Base-by-base conservation (phyloP, 257 asterid species). In the Nicotiana otophora region DNA sequence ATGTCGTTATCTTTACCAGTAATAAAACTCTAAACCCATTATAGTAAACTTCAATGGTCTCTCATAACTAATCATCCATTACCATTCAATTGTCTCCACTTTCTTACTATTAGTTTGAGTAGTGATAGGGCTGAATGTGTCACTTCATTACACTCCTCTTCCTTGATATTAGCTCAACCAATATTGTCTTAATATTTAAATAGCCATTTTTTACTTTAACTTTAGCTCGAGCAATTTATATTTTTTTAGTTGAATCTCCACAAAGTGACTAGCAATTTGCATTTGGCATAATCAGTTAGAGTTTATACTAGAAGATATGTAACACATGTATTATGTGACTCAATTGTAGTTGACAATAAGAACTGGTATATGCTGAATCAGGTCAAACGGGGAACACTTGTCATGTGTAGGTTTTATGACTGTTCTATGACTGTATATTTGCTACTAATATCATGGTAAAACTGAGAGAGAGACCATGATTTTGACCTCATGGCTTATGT, bases 341-440 rank as follows among this genome's bases (percentile, higher is more conserved):
- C 28, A 28, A 1, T 51, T 75, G 63, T 51, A 26, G 28, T 8
- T 75, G 80, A 48, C 16, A 28, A 75, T 33, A 75, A 75, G 33
- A 75, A 28, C 39, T 26, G 46, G 17, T 51, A 28, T 26, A 75
- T 53, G 46, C 17, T 51, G 46, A 75, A 75, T 26, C 63, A 51
- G 63, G 80, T 75, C 63, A 51, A 75, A 75, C 28, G 16, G 10
- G 80, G 64, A 75, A 51, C 46, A 75, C 79, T 48, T 72, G 39
- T 48, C 39, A 46, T 20, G 79, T 46, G 61, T 46, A 46, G 39
- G 39, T 46, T 23, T 72, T 23, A 23, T 42, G 58, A 11, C 78
- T 70, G 42, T 12, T 42, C 23, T 39, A 42, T 74, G 79, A 74
- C 23, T 66, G 39, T 64, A 66, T 66, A 66, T 17, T 46, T 74